Conservation (phyloP, 1,284 basidiomycete species). For the Cystobasidiaceae sp. region DNA sequence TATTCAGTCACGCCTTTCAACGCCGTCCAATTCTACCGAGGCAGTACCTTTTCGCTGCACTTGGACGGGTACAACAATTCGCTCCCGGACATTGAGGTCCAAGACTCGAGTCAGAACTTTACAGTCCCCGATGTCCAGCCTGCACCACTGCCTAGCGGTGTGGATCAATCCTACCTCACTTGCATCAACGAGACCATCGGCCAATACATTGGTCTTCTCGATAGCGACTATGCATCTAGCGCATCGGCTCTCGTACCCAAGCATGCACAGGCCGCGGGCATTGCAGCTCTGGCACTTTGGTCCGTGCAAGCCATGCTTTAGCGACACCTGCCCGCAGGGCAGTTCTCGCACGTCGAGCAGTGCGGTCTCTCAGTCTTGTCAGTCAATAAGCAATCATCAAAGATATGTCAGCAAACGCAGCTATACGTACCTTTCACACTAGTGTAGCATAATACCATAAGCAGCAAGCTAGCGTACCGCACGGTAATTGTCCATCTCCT, state of each 20-base stretch:
- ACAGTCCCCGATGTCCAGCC: conserved; percentile 46
- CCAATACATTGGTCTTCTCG: conserved; percentile 21
- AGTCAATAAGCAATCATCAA: too few relatives aligned
- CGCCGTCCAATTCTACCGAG: conserved; percentile 58
- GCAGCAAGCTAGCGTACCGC: too few relatives aligned
- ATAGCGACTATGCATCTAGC: conserved; percentile 26
- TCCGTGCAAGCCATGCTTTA: too few relatives aligned
- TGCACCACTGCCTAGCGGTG: conserved; percentile 52
- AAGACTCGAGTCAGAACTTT: conserved; percentile 47
- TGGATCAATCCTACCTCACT: conserved; percentile 53
- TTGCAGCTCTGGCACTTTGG: background rate
- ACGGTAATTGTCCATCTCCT: too few relatives aligned
- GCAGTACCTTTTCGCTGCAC: conserved; percentile 46
- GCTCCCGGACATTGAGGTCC: conserved; percentile 50
- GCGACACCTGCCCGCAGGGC: too few relatives aligned
- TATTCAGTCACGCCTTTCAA: conserved; percentile 38
- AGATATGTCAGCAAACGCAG: too few relatives aligned
- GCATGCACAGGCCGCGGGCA: background rate
- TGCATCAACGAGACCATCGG: conserved; percentile 61
- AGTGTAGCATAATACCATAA: too few relatives aligned
- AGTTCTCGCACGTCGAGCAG: too few relatives aligned
- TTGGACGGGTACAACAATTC: conserved; percentile 64
- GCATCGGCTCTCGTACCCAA: background rate
- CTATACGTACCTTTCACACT: too few relatives aligned
- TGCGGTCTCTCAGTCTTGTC: too few relatives aligned